Evolutionary conservation across 345 rosid species (phyloP).

Genomic region (Eucalyptus curtisii): DNA sequence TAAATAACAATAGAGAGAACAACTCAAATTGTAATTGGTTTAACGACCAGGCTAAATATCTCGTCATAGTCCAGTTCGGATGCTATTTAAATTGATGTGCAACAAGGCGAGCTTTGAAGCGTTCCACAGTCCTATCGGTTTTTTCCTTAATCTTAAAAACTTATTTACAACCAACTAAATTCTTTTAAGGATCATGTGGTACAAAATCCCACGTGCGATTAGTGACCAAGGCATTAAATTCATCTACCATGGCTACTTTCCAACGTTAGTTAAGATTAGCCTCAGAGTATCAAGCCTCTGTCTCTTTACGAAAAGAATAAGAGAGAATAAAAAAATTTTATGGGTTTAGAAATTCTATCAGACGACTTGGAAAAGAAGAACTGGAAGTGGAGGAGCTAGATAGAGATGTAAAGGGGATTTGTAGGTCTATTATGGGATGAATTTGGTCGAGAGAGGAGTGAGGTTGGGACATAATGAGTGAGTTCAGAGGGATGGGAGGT

Average conservation of each 20-base stretch:
- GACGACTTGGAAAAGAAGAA: neutral
- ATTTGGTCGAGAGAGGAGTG: neutral
- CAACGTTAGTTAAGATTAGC: neutral
- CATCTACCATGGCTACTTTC: neutral
- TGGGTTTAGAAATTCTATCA: neutral
- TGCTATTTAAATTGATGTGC: too few relatives aligned
- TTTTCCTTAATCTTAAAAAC: too few relatives aligned
- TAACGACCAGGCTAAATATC: too few relatives aligned
- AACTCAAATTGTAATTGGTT: too few relatives aligned
- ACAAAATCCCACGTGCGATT: too few relatives aligned
- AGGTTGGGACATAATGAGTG: neutral
- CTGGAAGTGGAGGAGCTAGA: neutral
- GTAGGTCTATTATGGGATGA: neutral
- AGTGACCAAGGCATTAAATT: neutral
- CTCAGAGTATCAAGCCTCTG: neutral
- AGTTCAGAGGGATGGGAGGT: too few relatives aligned
- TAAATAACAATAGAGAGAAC: too few relatives aligned
- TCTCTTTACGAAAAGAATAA: too few relatives aligned
- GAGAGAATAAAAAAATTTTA: neutral
- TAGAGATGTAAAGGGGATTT: neutral
- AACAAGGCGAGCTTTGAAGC: too few relatives aligned
- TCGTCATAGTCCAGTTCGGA: accelerated
- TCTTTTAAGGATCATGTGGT: too few relatives aligned
- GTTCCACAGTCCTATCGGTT: too few relatives aligned
- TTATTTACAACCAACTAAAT: too few relatives aligned